Conservation (phyloP, 352 stramenopile species). For the Lagenidium giganteum region DNA sequence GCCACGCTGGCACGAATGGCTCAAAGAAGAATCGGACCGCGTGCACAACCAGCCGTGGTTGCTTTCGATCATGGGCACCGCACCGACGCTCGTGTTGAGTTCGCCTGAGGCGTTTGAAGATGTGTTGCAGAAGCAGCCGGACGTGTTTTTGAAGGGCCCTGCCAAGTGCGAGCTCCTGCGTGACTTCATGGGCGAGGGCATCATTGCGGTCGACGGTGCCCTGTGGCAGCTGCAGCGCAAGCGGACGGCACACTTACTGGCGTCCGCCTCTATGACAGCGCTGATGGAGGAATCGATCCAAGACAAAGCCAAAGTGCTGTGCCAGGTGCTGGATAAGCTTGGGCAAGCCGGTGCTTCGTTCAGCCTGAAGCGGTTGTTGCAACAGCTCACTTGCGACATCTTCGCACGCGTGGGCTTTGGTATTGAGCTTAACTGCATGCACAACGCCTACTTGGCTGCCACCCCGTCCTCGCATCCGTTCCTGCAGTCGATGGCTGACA, state of each 20-base stretch:
- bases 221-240: slow-evolving; percentile 77
- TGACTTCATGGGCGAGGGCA: slow-evolving; percentile 78
- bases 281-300: slow-evolving; percentile 47
- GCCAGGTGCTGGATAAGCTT: slow-evolving; percentile 20
- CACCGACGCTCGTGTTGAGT: slow-evolving; percentile 37
- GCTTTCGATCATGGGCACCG: slow-evolving; percentile 25
- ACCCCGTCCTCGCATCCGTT: slow-evolving; percentile 17
- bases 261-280: slow-evolving; percentile 41
- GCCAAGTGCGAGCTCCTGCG: slow-evolving; percentile 23
- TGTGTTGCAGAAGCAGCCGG: slow-evolving; percentile 61
- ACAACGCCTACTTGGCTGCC: slow-evolving; percentile 1
- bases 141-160: slow-evolving; percentile 68
- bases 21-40: slow-evolving; percentile 43
- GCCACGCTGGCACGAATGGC: slow-evolving; percentile 58
- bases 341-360: slow-evolving; percentile 13
- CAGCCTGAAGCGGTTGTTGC: slow-evolving; percentile 47
- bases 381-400: slow-evolving; percentile 59
- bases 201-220: slow-evolving; percentile 64
- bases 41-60: slow-evolving; percentile 37
- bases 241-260: slow-evolving; percentile 88
- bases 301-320: slow-evolving; percentile 31
- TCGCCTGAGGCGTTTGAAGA: slow-evolving; percentile 45
- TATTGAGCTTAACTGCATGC: slow-evolving; percentile 44
- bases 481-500: slow-evolving; percentile 10
- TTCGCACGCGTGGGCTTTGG: slow-evolving; percentile 74